Conservation (phyloP, 2,329 filamentous ascomycete species). For the Neonectria coccinea region DNA sequence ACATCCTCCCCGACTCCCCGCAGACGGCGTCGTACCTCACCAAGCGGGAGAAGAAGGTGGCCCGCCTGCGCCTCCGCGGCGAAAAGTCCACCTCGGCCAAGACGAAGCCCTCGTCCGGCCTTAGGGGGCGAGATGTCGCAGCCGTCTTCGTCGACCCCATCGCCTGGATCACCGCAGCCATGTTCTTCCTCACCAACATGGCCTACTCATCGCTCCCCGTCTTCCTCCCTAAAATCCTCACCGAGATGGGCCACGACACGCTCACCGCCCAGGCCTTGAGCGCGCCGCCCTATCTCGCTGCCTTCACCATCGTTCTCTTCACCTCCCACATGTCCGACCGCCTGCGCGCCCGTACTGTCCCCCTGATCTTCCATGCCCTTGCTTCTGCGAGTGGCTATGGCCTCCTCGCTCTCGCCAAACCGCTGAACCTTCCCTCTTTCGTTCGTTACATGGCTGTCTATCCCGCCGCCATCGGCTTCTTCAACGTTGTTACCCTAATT, state of each 20-base stretch:
- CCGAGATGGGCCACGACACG: conserved; percentile 78
- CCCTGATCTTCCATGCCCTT: conserved; percentile 76
- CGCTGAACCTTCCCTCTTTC: conserved; percentile 56
- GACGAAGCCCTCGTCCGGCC: conserved; percentile 47
- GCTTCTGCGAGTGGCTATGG: conserved; percentile 72
- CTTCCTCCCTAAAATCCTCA: conserved; percentile 85
- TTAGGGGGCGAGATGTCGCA: conserved; percentile 68
- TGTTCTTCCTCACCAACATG: conserved; percentile 91
- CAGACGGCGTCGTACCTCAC: conserved; percentile 73
- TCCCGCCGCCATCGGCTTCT: conserved; percentile 83
- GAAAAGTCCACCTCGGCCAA: conserved; percentile 52
- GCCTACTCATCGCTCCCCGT: conserved; percentile 89
- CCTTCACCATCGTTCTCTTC: conserved; percentile 77
- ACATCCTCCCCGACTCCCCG: conserved; percentile 81
- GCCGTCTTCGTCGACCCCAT: conserved; percentile 54
- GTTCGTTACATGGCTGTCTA: conserved; percentile 81
- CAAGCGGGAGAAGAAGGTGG: conserved; percentile 74
- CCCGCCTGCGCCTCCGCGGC: conserved; percentile 72
- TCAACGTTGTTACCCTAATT: conserved; percentile 84
- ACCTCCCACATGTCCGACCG: conserved; percentile 81
- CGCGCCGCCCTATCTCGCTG: conserved; percentile 82
- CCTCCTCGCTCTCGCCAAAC: conserved; percentile 70
- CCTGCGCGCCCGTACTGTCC: conserved; percentile 69
- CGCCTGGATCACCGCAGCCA: conserved; percentile 77
- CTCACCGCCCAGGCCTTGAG: conserved; percentile 80